A percentile compares a stretch with the other conserved stretches of the same genome.
phyloP scores from a whole-genome alignment of 2,329 filamentous ascomycete genomes.

The Fusarium circinatum region DNA sequence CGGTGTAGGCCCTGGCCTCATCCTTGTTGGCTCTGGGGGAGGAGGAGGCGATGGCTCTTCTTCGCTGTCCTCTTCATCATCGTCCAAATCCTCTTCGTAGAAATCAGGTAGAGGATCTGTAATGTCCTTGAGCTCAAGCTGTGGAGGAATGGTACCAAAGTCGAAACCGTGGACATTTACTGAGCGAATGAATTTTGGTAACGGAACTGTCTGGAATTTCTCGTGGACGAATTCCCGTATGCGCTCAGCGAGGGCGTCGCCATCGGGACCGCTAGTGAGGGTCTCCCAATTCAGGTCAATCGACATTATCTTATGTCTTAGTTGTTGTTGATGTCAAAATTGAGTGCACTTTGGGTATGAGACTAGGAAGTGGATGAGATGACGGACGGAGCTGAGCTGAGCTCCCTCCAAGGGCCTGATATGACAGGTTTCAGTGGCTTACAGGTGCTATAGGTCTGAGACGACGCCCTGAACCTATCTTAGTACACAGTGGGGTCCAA shows the following conservation, averaged over 20 bases:
- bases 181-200: conserved; percentile 96
- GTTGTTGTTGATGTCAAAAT: not conserved
- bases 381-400: not conserved
- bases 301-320: conserved; percentile 71
- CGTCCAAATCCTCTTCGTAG: conserved; percentile 82
- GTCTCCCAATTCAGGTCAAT: conserved; percentile 98
- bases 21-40: conserved; percentile 30
- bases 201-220: conserved; percentile 90
- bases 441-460: not conserved
- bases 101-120: conserved; percentile 96
- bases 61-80: conserved; percentile 56
- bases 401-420: not conserved
- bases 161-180: conserved; percentile 95
- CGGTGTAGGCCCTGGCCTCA: conserved; percentile 33
- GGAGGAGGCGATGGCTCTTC: conserved; percentile 39
- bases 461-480: not conserved
- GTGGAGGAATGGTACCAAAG: conserved; percentile 84
- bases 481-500: not conserved
- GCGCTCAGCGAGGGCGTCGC: conserved; percentile 81
- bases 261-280: conserved; percentile 89
- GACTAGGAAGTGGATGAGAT: conserved; percentile 23
- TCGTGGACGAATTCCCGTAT: conserved; percentile 95
- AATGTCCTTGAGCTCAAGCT: conserved; percentile 94
- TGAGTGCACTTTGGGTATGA: not conserved
- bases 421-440: conserved; percentile 21